Percentiles rank a stretch among this genome's conserved stretches.
These are phyloP conservation scores for Fulvia fulva DNA, from an alignment of 2,329 filamentous ascomycete species.

Conservation along the genomic window DNA sequence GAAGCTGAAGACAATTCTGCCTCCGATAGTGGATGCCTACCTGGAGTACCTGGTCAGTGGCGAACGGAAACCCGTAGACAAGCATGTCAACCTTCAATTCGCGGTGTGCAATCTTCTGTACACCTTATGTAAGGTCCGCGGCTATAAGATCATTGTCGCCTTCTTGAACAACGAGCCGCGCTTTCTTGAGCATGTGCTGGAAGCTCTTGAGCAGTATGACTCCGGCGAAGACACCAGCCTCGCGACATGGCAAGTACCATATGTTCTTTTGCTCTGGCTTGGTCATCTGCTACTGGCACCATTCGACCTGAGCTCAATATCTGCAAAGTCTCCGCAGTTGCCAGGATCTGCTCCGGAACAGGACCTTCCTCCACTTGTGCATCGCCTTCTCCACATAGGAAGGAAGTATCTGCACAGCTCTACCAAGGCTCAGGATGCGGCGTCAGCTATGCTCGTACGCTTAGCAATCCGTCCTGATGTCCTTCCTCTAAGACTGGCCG, in stretches of 20 bases:
- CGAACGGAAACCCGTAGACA: conserved; percentile 1
- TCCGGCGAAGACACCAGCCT: conserved; percentile 15
- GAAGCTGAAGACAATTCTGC: conserved; percentile 71
- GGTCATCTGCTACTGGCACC: conserved; percentile 60
- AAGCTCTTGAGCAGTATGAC: conserved; percentile 63
- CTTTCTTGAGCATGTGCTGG: conserved; percentile 75
- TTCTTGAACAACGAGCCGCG: conserved; percentile 88
- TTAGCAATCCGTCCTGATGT: conserved; percentile 83
- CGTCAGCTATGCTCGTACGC: conserved; percentile 75
- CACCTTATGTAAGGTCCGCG: conserved; percentile 88
- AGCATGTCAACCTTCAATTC: conserved; percentile 49
- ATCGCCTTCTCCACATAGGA: conserved; percentile 66
- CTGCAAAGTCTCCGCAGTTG: conserved; percentile 42
- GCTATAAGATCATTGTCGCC: conserved; percentile 84
- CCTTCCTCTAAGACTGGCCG: conserved; percentile 69
- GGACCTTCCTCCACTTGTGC: conserved; percentile 64
- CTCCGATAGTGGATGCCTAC: conserved; percentile 70
- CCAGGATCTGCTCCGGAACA: conserved; percentile 54
- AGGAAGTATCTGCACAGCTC: conserved; percentile 67
- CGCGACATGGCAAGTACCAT: conserved; percentile 74
- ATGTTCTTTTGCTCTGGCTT: conserved; percentile 80
- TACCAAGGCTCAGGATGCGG: conserved; percentile 85
- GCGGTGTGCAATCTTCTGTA: conserved; percentile 81
- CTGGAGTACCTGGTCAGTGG: conserved; percentile 56
- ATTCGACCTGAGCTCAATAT: conserved; percentile 86